Evolutionary conservation across 2,329 filamentous ascomycete genomes (phyloP).

Genomic region (Trichoderma afroharzianum): DNA sequence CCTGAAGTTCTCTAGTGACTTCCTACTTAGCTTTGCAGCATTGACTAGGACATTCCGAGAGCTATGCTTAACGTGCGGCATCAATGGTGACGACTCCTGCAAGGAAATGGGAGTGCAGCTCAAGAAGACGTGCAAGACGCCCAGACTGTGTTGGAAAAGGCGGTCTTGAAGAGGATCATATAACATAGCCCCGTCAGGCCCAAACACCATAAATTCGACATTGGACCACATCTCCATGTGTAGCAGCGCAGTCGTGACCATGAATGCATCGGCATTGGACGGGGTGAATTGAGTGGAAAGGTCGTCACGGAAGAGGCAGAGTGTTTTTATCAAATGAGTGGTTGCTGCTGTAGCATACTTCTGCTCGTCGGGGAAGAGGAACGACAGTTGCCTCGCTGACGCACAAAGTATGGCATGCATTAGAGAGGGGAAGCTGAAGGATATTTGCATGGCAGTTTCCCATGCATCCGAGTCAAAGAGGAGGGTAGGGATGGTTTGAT

Average conservation of each 20-base stretch:
- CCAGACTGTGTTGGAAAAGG: background rate
- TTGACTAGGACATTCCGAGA: background rate
- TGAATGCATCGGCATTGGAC: background rate
- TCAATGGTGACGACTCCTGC: background rate
- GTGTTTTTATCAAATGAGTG: background rate
- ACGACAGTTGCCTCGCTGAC: background rate
- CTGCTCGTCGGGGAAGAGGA: background rate
- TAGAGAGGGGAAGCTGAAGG: background rate
- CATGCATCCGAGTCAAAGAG: background rate
- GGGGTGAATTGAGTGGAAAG: background rate
- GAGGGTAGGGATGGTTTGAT: background rate
- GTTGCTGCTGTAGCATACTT: background rate
- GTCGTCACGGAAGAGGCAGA: background rate
- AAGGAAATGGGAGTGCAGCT: background rate
- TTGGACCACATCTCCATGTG: background rate
- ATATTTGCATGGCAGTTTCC: background rate
- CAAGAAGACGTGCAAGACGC: background rate
- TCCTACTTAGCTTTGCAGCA: background rate
- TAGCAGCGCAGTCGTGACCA: background rate
- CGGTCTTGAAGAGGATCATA: background rate
- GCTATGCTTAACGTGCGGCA: background rate
- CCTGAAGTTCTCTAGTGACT: background rate
- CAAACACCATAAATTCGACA: background rate
- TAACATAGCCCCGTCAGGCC: background rate
- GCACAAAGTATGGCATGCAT: background rate